Percentiles rank a stretch among this genome's conserved stretches.
phyloP scores from a whole-genome alignment of 2,329 filamentous ascomycete species.

The Fusarium sp. region DNA sequence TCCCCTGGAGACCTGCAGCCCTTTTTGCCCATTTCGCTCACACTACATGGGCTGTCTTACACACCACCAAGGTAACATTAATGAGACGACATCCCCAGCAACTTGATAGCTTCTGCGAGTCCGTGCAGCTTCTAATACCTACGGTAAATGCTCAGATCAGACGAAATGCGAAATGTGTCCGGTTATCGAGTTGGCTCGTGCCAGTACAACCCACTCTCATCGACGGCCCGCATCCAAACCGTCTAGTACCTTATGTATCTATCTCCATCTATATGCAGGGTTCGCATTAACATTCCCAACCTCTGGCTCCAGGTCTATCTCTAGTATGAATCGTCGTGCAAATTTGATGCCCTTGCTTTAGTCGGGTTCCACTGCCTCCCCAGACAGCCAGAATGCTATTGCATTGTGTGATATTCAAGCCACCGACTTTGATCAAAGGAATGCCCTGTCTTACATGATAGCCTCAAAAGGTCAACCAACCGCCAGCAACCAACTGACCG shows the following conservation, averaged over 20 bases:
- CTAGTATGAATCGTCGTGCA: constrained; percentile 12
- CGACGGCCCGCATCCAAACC: constrained; percentile 6
- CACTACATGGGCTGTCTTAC: not conserved
- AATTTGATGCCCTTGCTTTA: not conserved
- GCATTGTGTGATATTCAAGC: constrained; percentile 1
- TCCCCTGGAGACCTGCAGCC: not conserved
- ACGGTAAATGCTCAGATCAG: constrained; percentile 10
- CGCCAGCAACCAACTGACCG: not conserved
- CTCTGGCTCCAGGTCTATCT: constrained; percentile 1
- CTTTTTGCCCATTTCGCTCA: not conserved
- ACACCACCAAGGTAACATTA: constrained; percentile 13
- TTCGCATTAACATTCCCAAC: constrained; percentile 22
- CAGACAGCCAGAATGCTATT: not conserved
- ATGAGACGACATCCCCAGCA: constrained; percentile 5
- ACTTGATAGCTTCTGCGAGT: not conserved
- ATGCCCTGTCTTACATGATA: constrained; percentile 29
- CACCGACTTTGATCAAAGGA: constrained; percentile 25
- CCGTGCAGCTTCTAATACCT: constrained; percentile 3
- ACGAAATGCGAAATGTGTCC: constrained; percentile 14
- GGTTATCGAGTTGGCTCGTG: constrained; percentile 23
- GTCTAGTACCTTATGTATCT: not conserved
- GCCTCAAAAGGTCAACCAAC: constrained; percentile 11
- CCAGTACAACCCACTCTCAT: constrained; percentile 3
- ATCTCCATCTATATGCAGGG: constrained; percentile 21
- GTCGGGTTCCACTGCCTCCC: not conserved